A percentile compares a stretch with the other conserved stretches of the same genome.
Conservation (phyloP, 257 asterid genomes). For the Euphrasia confusa region DNA sequence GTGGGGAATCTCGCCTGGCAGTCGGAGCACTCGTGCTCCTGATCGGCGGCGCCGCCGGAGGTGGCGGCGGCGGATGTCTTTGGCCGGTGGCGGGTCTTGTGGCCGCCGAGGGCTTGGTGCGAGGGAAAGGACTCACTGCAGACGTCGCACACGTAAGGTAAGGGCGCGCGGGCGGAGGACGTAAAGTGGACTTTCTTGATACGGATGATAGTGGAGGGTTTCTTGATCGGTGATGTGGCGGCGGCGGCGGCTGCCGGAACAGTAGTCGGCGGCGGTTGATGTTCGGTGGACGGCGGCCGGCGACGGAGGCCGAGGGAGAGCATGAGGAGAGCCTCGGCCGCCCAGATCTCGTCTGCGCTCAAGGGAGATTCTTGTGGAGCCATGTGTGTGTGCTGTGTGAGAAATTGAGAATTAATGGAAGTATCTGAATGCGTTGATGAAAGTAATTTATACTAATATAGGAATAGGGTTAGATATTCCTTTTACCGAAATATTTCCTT, state of each 20-base stretch:
- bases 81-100: constrained; percentile 65
- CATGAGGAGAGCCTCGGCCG: too few relatives aligned
- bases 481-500: too few relatives aligned
- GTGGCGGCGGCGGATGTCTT: constrained; percentile 8
- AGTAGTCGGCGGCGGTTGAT: too few relatives aligned
- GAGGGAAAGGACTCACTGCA: constrained; percentile 43
- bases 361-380: too few relatives aligned
- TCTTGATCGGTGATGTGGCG: too few relatives aligned
- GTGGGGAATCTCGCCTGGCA: constrained; percentile 53
- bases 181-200: background rate
- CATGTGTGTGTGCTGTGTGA: too few relatives aligned
- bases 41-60: background rate
- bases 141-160: constrained; percentile 43
- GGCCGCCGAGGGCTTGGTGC: constrained; percentile 66
- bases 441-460: too few relatives aligned
- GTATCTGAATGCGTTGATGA: too few relatives aligned
- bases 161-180: background rate
- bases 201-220: background rate
- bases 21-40: constrained; percentile 47
- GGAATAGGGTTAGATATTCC: too few relatives aligned
- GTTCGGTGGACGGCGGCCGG: background rate
- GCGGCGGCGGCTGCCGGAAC: too few relatives aligned
- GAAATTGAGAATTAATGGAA: too few relatives aligned
- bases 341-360: too few relatives aligned
- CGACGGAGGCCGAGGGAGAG: background rate